Conservation (phyloP, 306 rosid species). For the Malus fusca region DNA sequence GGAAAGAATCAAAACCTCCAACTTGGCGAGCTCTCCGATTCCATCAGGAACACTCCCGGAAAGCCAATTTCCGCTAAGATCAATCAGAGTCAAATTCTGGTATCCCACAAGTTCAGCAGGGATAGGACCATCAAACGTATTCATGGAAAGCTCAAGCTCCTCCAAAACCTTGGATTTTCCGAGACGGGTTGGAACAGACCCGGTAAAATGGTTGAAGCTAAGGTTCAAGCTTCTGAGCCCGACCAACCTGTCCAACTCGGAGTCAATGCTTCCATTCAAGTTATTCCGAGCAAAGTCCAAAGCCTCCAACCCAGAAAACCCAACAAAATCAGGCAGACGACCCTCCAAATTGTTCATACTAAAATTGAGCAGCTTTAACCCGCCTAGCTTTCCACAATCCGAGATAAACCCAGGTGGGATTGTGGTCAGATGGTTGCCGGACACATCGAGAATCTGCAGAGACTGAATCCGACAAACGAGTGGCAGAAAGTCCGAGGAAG, state of each 20-base stretch:
- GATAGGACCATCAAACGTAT: conserved; percentile 26
- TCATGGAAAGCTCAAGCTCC: conserved; percentile 46
- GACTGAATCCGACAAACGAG: conserved; percentile 49
- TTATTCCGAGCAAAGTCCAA: conserved; percentile 54
- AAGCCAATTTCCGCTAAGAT: conserved; percentile 27
- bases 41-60: conserved; percentile 37
- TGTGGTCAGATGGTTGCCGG: conserved; percentile 23
- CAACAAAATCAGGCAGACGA: conserved; percentile 44
- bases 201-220: conserved; percentile 8
- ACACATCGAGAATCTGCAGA: conserved; percentile 54
- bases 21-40: conserved; percentile 48
- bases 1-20: conserved; percentile 60
- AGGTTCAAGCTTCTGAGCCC: conserved; percentile 50
- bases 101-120: conserved; percentile 34
- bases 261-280: conserved; percentile 15
- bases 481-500: conserved; percentile 39
- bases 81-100: conserved; percentile 41
- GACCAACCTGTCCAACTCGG: conserved; percentile 40
- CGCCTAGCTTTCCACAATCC: conserved; percentile 48
- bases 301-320: conserved; percentile 48
- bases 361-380: conserved; percentile 44
- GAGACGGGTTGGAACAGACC: conserved; percentile 41
- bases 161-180: conserved; percentile 49
- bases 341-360: conserved; percentile 34
- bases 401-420: conserved; percentile 46